Percentiles rank a stretch among this genome's conserved stretches.
Conservation (phyloP, 2,329 filamentous ascomycete species). For the Penicillium thymicola region DNA sequence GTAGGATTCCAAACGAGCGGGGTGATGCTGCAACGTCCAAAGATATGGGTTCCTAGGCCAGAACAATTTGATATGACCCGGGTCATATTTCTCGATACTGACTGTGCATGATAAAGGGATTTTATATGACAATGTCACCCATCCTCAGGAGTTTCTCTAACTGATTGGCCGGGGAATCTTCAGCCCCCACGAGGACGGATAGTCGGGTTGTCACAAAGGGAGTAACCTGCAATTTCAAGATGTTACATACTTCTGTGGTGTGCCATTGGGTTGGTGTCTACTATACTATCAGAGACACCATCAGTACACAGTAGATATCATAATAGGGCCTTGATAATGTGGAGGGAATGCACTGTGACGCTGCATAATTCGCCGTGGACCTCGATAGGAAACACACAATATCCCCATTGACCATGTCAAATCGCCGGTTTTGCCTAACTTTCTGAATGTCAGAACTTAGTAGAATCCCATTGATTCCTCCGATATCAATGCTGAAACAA, state of each 20-base stretch:
- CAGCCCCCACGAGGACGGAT: background rate
- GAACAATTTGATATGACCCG: constrained; percentile 8
- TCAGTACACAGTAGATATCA: background rate
- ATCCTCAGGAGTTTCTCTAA: background rate
- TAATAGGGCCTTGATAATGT: background rate
- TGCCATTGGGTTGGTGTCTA: background rate
- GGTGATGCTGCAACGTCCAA: background rate
- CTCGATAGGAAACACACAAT: background rate
- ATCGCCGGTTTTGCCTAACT: too few relatives aligned
- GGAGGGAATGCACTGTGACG: background rate
- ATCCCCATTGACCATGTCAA: background rate
- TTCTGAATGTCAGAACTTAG: background rate
- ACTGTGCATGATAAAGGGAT: background rate
- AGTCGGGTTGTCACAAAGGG: background rate
- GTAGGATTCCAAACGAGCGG: background rate
- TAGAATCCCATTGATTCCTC: too few relatives aligned
- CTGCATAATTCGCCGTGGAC: background rate
- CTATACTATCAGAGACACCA: background rate
- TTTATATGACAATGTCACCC: constrained; percentile 14
- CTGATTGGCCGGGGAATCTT: constrained; percentile 5
- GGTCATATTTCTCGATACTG: background rate
- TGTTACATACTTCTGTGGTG: background rate
- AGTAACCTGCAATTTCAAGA: background rate
- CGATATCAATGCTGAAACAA: background rate
- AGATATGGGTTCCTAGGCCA: background rate